These are phyloP conservation scores for Suillus tomentosus DNA, from an alignment of 768 basidiomycete genomes.

Conservation along the genomic window DNA sequence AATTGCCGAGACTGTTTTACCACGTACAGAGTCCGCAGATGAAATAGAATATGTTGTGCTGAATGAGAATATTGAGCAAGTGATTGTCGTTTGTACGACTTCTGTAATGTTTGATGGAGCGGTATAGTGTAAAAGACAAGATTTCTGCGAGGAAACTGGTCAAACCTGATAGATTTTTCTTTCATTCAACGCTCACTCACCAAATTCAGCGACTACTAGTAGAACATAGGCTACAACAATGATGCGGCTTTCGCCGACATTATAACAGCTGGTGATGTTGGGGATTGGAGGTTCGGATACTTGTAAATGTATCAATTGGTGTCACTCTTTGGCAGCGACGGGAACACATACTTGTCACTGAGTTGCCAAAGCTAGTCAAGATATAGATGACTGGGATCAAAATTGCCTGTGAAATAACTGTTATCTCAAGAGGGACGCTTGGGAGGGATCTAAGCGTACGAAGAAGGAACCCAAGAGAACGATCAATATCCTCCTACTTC, in stretches of 20 bases:
- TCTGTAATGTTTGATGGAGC: slow-evolving; percentile 8
- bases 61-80: slow-evolving; percentile 4
- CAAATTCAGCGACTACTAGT: slow-evolving; percentile 1
- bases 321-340: not conserved
- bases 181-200: not conserved
- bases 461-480: not conserved
- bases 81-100: not conserved
- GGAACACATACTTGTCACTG: not conserved
- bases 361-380: not conserved
- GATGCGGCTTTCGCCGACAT: slow-evolving; percentile 3
- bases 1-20: not conserved
- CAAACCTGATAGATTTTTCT: not conserved
- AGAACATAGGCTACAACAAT: slow-evolving; percentile 1
- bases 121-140: slow-evolving; percentile 4
- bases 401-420: not conserved
- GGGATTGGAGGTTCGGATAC: slow-evolving; percentile 3
- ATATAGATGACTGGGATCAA: not conserved
- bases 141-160: slow-evolving; percentile 4
- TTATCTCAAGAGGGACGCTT: not conserved
- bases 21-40: slow-evolving; percentile 7
- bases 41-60: slow-evolving; percentile 13
- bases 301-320: not conserved
- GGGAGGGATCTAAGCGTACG: not conserved
- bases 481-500: slow-evolving; percentile 3
- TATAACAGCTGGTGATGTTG: slow-evolving; percentile 9